Evolutionary conservation across 208 protist genomes (phyloP).

Genomic region (Leishmania lainsoni): DNA sequence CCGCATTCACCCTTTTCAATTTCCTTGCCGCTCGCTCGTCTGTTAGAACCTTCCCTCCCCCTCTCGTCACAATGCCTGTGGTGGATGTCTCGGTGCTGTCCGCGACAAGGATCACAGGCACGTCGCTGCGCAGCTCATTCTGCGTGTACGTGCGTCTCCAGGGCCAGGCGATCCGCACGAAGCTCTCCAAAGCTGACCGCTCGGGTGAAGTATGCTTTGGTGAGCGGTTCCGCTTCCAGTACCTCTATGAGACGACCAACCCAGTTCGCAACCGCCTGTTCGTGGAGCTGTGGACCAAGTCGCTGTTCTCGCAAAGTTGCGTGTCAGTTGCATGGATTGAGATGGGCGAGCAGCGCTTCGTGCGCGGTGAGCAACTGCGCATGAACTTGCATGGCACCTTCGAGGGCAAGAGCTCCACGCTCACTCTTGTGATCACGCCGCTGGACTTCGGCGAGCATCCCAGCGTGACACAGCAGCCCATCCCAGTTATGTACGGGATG

Average conservation of each 20-base stretch:
- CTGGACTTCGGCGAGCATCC: conserved; percentile 41
- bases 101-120: conserved; percentile 32
- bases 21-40: background rate
- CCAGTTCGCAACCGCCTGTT: conserved; percentile 40
- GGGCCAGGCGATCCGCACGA: conserved; percentile 60
- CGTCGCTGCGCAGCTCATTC: conserved; percentile 40
- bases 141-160: conserved; percentile 60
- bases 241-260: conserved; percentile 14
- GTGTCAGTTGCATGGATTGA: conserved; percentile 53
- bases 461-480: background rate
- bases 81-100: conserved; percentile 47
- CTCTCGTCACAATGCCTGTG: conserved; percentile 28
- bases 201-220: conserved; percentile 32
- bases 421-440: conserved; percentile 34
- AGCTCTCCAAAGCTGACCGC: conserved; percentile 12
- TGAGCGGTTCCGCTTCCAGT: conserved; percentile 59
- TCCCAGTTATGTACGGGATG: conserved; percentile 9
- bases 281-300: conserved; percentile 62
- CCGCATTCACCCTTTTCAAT: background rate
- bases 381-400: conserved; percentile 51
- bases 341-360: conserved; percentile 37
- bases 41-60: background rate
- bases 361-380: conserved; percentile 26
- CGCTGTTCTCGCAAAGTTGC: conserved; percentile 47
- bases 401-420: conserved; percentile 34